These are phyloP conservation scores for Draba incana DNA, from an alignment of 345 rosid genomes.

Conservation along the genomic window DNA sequence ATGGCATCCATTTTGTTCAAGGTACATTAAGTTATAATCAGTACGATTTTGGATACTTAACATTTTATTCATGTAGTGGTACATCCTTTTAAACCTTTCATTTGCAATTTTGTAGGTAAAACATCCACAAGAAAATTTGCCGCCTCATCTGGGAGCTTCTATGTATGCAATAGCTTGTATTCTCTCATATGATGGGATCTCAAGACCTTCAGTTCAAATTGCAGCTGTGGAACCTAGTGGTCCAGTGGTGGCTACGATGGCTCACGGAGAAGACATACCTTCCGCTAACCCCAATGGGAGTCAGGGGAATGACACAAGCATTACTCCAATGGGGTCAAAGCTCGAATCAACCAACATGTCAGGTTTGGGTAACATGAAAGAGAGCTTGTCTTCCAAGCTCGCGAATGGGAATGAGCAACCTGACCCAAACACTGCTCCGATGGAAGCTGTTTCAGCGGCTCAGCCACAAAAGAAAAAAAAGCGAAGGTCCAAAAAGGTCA, in stretches of 20 bases:
- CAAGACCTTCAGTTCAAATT: slow-evolving; percentile 44
- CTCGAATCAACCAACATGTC: slow-evolving; percentile 6
- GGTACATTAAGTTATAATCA: slow-evolving; percentile 46
- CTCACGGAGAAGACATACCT: slow-evolving; percentile 23
- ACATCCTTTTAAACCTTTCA: slow-evolving; percentile 20
- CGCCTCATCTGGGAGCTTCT: slow-evolving; percentile 69
- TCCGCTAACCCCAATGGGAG: slow-evolving; percentile 1
- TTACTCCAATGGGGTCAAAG: slow-evolving; percentile 24
- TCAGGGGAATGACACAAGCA: slow-evolving; percentile 15
- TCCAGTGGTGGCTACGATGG: slow-evolving; percentile 18
- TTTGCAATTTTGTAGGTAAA: slow-evolving; percentile 53
- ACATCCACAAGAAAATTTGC: slow-evolving; percentile 59
- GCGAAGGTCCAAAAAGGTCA: slow-evolving; percentile 2
- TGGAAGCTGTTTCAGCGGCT: slow-evolving; percentile 15
- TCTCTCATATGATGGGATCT: slow-evolving; percentile 64
- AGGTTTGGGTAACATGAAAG: slow-evolving; percentile 25
- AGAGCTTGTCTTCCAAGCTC: slow-evolving; percentile 25
- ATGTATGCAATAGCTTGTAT: slow-evolving; percentile 56
- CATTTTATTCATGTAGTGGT: not conserved
- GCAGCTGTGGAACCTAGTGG: slow-evolving; percentile 25
- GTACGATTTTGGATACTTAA: not conserved
- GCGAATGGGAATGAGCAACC: slow-evolving; percentile 21
- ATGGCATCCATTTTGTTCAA: slow-evolving; percentile 75
- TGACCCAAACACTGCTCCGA: slow-evolving; percentile 15
- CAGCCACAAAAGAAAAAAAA: slow-evolving; percentile 8